phyloP scores from a whole-genome alignment of 768 basidiomycete species.

The Coprinellus micaceus region DNA sequence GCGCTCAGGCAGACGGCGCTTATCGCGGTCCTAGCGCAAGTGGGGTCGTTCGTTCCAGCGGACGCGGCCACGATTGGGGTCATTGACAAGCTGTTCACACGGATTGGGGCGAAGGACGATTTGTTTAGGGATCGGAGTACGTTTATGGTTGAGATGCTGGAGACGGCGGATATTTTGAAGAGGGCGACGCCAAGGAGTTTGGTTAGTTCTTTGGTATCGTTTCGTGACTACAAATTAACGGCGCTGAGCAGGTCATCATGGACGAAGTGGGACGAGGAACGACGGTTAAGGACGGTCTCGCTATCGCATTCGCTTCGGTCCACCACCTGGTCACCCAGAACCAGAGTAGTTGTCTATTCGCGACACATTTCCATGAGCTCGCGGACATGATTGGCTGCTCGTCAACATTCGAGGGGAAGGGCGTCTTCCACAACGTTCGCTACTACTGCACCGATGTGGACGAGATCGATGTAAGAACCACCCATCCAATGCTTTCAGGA shows the following conservation, averaged over 20 bases:
- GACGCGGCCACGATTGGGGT: conserved; percentile 75
- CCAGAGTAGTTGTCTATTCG: conserved; percentile 83
- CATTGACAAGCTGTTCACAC: conserved; percentile 89
- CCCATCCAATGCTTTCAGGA: not conserved
- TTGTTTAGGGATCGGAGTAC: conserved; percentile 90
- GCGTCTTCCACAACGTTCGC: conserved; percentile 56
- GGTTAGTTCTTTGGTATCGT: conserved; percentile 35
- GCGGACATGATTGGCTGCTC: conserved; percentile 75
- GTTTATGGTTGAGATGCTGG: conserved; percentile 98
- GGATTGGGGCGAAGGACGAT: conserved; percentile 94
- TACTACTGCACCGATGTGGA: conserved; percentile 91
- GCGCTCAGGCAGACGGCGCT: conserved; percentile 88
- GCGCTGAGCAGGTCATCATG: conserved; percentile 79
- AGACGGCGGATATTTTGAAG: conserved; percentile 86
- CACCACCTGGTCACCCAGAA: conserved; percentile 75
- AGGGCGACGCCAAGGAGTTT: conserved; percentile 81
- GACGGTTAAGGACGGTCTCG: conserved; percentile 85
- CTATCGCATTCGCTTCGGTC: conserved; percentile 88
- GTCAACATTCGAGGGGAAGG: conserved; percentile 37
- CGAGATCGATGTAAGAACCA: conserved; percentile 55
- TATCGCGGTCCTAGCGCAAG: conserved; percentile 85
- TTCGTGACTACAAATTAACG: not conserved
- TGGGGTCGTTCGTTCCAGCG: conserved; percentile 92
- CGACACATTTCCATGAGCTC: conserved; percentile 97
- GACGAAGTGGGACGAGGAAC: conserved; percentile 99